These are phyloP conservation scores for Hyaloscypha variabilis DNA, from an alignment of 495 filamentous ascomycete species.

Conservation along the genomic window DNA sequence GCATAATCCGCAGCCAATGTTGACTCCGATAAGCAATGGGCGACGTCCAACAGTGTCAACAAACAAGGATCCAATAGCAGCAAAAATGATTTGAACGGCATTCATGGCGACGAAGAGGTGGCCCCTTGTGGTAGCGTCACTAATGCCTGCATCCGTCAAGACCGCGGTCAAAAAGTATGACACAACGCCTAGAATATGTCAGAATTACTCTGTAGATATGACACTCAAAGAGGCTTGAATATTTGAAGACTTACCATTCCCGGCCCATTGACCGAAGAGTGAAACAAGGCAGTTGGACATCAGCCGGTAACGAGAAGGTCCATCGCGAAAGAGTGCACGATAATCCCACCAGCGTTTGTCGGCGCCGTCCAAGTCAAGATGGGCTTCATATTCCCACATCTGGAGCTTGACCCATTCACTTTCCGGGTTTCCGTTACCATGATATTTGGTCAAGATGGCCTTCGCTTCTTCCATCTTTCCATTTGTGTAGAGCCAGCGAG, in stretches of 20 bases:
- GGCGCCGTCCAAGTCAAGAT: constrained; percentile 48
- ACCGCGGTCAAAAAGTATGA: constrained; percentile 44
- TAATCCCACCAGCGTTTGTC: constrained; percentile 65
- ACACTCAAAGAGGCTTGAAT: constrained; percentile 10
- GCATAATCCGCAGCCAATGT: constrained; percentile 49
- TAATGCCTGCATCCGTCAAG: constrained; percentile 53
- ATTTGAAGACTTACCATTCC: constrained; percentile 42
- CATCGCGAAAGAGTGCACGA: constrained; percentile 52
- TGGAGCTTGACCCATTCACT: constrained; percentile 46
- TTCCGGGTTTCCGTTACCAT: constrained; percentile 42
- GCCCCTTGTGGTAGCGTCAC: constrained; percentile 44
- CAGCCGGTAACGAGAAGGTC: constrained; percentile 47
- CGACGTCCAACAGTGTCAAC: constrained; percentile 71
- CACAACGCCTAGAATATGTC: constrained; percentile 31
- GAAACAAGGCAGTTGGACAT: constrained; percentile 42
- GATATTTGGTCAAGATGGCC: constrained; percentile 45
- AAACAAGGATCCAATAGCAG: constrained; percentile 64
- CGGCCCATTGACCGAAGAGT: constrained; percentile 67
- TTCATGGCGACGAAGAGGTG: constrained; percentile 43
- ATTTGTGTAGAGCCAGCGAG: constrained; percentile 33
- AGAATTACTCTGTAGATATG: constrained; percentile 21
- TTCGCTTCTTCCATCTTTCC: constrained; percentile 36
- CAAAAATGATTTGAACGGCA: constrained; percentile 10
- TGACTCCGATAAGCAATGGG: constrained; percentile 56
- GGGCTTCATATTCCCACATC: constrained; percentile 49